A percentile compares a stretch with the other conserved stretches of the same genome.
Evolutionary conservation across 805 yeast species (phyloP).

Genomic region (Nakazawaea wickerhamii): DNA sequence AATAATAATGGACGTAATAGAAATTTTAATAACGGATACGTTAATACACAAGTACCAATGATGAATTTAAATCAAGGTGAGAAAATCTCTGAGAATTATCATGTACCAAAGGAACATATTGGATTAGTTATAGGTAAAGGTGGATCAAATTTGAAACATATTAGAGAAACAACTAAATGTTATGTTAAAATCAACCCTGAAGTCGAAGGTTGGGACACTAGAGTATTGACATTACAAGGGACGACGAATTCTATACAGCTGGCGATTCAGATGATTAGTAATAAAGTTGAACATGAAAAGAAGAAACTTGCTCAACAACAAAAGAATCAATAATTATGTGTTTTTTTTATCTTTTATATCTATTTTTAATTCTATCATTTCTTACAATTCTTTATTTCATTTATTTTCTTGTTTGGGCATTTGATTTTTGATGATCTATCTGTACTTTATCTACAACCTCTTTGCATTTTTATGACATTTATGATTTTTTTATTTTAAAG

Average conservation of each 20-base stretch:
- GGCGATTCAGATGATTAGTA: constrained; percentile 68
- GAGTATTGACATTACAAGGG: constrained; percentile 67
- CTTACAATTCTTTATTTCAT: too few relatives aligned
- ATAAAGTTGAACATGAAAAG: constrained; percentile 63
- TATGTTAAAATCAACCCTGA: constrained; percentile 65
- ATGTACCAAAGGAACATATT: constrained; percentile 70
- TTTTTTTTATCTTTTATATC: background rate
- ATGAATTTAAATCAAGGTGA: constrained; percentile 29
- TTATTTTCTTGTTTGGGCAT: too few relatives aligned
- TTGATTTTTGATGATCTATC: too few relatives aligned
- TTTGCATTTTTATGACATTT: too few relatives aligned
- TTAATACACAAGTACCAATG: constrained; percentile 15
- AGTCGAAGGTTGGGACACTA: constrained; percentile 48
- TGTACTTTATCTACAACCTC: too few relatives aligned
- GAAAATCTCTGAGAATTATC: constrained; percentile 61
- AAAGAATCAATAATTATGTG: constrained; percentile 12
- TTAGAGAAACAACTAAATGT: constrained; percentile 69
- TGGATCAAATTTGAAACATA: constrained; percentile 75
- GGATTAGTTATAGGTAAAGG: constrained; percentile 86
- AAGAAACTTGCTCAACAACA: constrained; percentile 19
- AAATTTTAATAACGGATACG: constrained; percentile 17
- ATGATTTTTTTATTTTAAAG: too few relatives aligned
- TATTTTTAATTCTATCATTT: too few relatives aligned
- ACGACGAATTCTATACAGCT: constrained; percentile 61
- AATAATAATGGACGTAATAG: constrained; percentile 6